Evolutionary conservation across 2,329 filamentous ascomycete species (phyloP).

Genomic region (Botrytis pseudocinerea): DNA sequence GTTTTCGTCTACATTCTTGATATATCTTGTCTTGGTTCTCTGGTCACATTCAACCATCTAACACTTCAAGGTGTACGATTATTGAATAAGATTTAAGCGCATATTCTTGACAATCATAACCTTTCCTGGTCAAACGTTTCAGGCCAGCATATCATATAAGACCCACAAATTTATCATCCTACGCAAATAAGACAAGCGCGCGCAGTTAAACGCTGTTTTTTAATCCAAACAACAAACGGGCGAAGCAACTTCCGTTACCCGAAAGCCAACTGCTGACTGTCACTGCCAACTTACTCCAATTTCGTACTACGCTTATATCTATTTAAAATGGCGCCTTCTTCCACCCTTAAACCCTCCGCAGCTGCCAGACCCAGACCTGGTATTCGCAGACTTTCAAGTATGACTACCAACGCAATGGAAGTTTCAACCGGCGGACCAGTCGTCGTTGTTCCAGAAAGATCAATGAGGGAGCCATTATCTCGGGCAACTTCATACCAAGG

Average conservation of each 20-base stretch:
- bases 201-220: constrained; percentile 3
- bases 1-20: constrained; percentile 1
- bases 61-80: neutral
- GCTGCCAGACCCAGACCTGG: constrained; percentile 34
- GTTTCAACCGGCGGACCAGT: constrained; percentile 38
- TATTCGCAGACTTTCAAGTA: constrained; percentile 41
- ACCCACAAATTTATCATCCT: neutral
- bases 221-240: constrained; percentile 2
- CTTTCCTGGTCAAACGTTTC: constrained; percentile 6
- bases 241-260: constrained; percentile 6
- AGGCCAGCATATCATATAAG: neutral
- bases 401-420: constrained; percentile 41
- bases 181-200: constrained; percentile 3
- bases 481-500: constrained; percentile 34
- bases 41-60: neutral
- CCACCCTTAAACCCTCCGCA: constrained; percentile 23
- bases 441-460: constrained; percentile 41
- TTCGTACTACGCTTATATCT: neutral
- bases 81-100: constrained; percentile 4
- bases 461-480: constrained; percentile 34
- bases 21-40: neutral
- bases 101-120: neutral
- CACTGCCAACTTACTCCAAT: neutral
- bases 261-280: neutral
- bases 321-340: constrained; percentile 20